phyloP scores from a whole-genome alignment of 768 basidiomycete species.

The Xerocomellus intermedius region DNA sequence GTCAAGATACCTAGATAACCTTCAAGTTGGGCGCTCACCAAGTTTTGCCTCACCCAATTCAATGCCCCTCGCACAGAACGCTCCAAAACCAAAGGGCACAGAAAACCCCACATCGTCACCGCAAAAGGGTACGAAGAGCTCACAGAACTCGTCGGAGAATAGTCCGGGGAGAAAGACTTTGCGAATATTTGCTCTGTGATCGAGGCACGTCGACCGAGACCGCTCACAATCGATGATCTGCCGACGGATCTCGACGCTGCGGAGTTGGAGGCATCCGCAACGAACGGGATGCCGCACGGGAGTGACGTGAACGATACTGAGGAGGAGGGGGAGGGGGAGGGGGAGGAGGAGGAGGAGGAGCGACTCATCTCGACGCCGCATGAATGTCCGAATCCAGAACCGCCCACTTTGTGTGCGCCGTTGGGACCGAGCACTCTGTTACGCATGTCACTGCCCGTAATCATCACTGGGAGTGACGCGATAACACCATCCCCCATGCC shows the following conservation, averaged over 20 bases:
- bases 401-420: conserved; percentile 48
- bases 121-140: conserved; percentile 66
- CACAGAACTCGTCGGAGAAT: conserved; percentile 47
- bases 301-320: background rate
- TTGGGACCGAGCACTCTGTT: conserved; percentile 38
- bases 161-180: conserved; percentile 65
- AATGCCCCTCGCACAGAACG: conserved; percentile 58
- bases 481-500: conserved; percentile 47
- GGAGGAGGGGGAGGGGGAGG: conserved; percentile 35
- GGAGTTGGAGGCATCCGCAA: background rate
- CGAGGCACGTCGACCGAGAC: conserved; percentile 23
- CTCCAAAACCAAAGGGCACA: conserved; percentile 58
- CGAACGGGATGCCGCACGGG: background rate
- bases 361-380: conserved; percentile 43
- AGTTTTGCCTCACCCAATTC: conserved; percentile 85
- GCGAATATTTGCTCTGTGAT: conserved; percentile 52
- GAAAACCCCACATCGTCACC: conserved; percentile 49
- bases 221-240: conserved; percentile 14
- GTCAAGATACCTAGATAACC: conserved; percentile 74
- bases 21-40: conserved; percentile 84
- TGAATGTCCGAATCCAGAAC: conserved; percentile 57
- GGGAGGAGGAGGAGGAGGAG: conserved; percentile 32
- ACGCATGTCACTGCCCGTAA: conserved; percentile 36
- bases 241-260: background rate
- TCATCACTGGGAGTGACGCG: conserved; percentile 43